Conservation (phyloP, 495 filamentous ascomycete species). For the Symbiotaphrina buchneri region DNA sequence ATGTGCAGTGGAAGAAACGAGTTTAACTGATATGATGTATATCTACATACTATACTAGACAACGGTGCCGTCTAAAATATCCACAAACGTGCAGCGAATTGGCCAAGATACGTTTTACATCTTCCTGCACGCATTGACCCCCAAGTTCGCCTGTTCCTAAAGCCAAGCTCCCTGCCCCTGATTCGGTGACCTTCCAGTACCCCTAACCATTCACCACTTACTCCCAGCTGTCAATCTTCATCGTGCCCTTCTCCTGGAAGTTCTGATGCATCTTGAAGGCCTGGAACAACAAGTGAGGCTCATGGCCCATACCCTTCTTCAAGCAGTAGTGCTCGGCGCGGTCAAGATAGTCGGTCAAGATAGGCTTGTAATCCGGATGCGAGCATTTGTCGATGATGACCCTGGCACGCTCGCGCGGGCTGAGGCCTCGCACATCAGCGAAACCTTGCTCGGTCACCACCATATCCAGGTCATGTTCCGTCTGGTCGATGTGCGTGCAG, state of each 20-base stretch:
- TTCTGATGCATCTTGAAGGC: slow-evolving; percentile 79
- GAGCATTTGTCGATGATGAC: slow-evolving; percentile 78
- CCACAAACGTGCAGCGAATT: no score
- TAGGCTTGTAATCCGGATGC: slow-evolving; percentile 71
- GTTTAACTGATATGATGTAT: no score
- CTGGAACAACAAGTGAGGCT: slow-evolving; percentile 70
- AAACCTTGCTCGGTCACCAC: slow-evolving; percentile 75
- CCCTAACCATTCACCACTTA: no score
- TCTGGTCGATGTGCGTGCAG: slow-evolving; percentile 86
- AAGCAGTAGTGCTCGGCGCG: slow-evolving; percentile 76
- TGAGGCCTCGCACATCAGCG: slow-evolving; percentile 66
- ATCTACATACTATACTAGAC: no score
- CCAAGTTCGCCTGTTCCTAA: no score
- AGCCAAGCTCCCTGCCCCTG: no score
- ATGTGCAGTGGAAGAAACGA: no score
- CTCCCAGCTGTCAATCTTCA: slow-evolving; percentile 46
- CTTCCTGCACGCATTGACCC: no score
- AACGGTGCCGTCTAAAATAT: no score
- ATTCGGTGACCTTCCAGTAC: no score
- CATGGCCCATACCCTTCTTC: slow-evolving; percentile 74
- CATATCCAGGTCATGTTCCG: slow-evolving; percentile 75
- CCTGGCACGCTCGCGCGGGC: slow-evolving; percentile 56
- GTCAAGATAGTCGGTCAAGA: slow-evolving; percentile 65
- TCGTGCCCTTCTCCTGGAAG: slow-evolving; percentile 58
- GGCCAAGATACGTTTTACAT: no score